Base-by-base conservation (phyloP, 2,329 filamentous ascomycete genomes). In the Xylariaceae sp. region DNA sequence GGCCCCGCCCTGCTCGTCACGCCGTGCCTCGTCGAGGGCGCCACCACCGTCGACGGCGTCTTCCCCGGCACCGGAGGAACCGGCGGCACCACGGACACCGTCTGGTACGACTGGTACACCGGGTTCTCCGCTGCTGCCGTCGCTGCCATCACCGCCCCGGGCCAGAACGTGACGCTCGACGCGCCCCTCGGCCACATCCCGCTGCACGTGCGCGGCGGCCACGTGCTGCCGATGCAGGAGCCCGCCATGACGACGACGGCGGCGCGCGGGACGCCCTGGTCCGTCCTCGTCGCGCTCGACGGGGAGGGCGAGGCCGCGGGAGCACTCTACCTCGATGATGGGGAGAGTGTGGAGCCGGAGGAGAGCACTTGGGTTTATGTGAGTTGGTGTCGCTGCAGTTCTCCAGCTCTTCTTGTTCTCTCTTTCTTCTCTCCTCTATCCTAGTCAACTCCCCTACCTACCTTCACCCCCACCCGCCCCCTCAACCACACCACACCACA, bases 31-130 rank as follows among this genome's bases (percentile, higher is more conserved):
- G 71, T 67, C 3, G 76, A 77, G 42, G 77, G 73, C 6, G 72
- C 72, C 13, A 71, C 61, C 0, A 70, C 66, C 2, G 80, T 85
- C 6, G 61, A 73, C 17, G 82, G 77, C 18, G 72, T 85, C 3
- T 87, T 88, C 55, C 83, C 83, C 0, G 81, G 81, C 5, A 56
- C 77, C 2, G 66, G 67, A 2, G n/a, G n/a, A n/a, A n/a, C n/a
- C n/a, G n/a, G n/a, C n/a, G n/a, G n/a, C n/a, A n/a, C n/a, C n/a
- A 57, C 68, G 1, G 77, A 65, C 3, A 72, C 75, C 25, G 55
- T 76, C 2, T 89, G 82, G 78, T 89, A 87, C 48, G 83, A 89
- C 53, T 89, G 82, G 81, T 87, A 87, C 56, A 81, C 71, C n/a
- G 72, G 77, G 32, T 67, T 65, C 0, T 65, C 64, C 0, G 63